Evolutionary conservation across 768 basidiomycete genomes (phyloP).

Genomic region (Mycena amicta): DNA sequence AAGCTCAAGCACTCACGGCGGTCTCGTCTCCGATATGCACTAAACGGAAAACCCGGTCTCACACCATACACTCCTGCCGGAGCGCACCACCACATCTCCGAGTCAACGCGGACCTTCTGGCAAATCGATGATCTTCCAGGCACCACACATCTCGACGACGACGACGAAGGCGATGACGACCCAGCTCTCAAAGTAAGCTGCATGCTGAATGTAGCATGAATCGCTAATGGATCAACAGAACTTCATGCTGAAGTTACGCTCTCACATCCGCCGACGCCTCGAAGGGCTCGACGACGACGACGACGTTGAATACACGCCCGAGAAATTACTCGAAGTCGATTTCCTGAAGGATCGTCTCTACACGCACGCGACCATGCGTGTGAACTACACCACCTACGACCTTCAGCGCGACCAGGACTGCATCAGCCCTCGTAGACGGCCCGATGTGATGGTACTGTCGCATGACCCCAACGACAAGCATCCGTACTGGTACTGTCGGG

Average conservation of each 20-base stretch:
- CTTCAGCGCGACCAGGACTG: conserved; percentile 34
- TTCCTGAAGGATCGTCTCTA: conserved; percentile 16
- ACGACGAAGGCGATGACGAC: neutral
- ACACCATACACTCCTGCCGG: neutral
- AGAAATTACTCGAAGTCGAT: neutral
- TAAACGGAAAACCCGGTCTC: neutral
- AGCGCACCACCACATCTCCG: neutral
- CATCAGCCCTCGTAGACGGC: conserved; percentile 28
- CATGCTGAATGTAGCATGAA: neutral
- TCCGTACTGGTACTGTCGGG: conserved; percentile 28
- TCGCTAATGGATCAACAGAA: neutral
- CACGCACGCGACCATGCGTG: conserved; percentile 23
- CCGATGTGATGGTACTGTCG: conserved; percentile 27
- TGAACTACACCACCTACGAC: conserved; percentile 42
- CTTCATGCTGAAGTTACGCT: neutral
- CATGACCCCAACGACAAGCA: conserved; percentile 18
- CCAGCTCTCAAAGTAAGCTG: neutral
- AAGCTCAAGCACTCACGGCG: neutral
- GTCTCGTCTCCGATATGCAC: neutral
- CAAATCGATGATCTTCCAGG: neutral
- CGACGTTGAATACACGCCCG: neutral
- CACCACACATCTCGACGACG: neutral
- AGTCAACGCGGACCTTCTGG: neutral
- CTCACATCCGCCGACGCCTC: neutral
- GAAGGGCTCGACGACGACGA: neutral